Base-by-base conservation (phyloP, 306 rosid species). In the Argentina anserina region DNA sequence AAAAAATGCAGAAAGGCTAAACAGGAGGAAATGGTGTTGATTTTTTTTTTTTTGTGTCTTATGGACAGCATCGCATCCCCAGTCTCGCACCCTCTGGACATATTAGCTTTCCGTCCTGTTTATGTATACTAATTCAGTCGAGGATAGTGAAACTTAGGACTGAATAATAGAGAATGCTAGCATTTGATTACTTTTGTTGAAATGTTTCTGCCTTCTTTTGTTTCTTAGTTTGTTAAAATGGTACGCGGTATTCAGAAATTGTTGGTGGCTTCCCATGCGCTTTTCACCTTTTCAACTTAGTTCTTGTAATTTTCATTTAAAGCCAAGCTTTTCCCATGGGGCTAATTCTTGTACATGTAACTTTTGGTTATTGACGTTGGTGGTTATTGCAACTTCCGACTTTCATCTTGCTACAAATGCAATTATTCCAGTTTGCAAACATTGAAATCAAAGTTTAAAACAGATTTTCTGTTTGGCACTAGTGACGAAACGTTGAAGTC, bases 1-100 rank as follows among this genome's bases (percentile, higher is more conserved):
- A 86, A 63, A 89, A 86, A 84, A 65, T 52, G 82, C 95, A 85
- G 75, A 91, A 91, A 87, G 81, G 80, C n/a, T 85, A 81, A 76
- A 73, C 80, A 79, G 78, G 50, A 56, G 20, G 78, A 62, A 67
- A 52, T 65, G 73, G 71, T 45, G 52, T 53, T 64, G 43, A 8
- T 52, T 70, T 56, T 14, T 73, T 65, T 75, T n/a, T n/a, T n/a
- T n/a, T n/a, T n/a, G n/a, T n/a, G n/a, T n/a, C n/a, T n/a, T n/a
- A n/a, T n/a, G n/a, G n/a, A n/a, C n/a, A n/a, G n/a, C n/a, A n/a
- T n/a, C n/a, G n/a, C n/a, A n/a, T 75, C 74, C 46, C 69, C 45
- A 58, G 26, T 67, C 70, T 64, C 67, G 62, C 65, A 43, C 70
- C 67, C 58, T 67, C 42, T 26, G 49, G 41, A 40, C 67, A 70